Percentiles rank a stretch among this genome's conserved stretches.
phyloP scores from a whole-genome alignment of 2,329 filamentous ascomycete species.

The Cladophialophora psammophila region DNA sequence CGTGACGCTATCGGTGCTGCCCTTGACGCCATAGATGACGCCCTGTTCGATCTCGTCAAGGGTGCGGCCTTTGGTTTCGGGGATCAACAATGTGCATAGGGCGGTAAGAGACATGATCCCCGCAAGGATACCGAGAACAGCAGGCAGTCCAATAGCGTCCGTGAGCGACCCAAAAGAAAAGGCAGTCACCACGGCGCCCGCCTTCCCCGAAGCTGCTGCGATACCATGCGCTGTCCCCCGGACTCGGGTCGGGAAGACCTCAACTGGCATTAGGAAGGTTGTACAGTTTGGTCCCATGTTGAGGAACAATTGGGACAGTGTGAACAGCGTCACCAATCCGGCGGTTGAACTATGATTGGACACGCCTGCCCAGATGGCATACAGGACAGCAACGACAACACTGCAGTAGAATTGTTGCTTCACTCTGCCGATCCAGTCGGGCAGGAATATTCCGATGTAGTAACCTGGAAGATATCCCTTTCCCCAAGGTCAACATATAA shows the following conservation, averaged over 20 bases:
- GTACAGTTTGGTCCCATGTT: conserved; percentile 61
- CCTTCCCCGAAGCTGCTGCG: conserved; percentile 66
- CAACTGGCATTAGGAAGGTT: conserved; percentile 70
- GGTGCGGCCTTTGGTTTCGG: conserved; percentile 43
- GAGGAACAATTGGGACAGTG: conserved; percentile 46
- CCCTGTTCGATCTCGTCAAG: conserved; percentile 41
- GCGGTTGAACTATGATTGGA: conserved; percentile 41
- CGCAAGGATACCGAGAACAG: conserved; percentile 40
- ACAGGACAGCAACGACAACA: conserved; percentile 40
- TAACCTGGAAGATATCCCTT: conserved; percentile 41
- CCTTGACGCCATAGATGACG: conserved; percentile 21
- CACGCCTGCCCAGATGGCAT: conserved; percentile 45
- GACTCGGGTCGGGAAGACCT: conserved; percentile 70
- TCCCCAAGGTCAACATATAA: neutral
- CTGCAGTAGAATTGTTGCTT: conserved; percentile 41
- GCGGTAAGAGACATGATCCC: conserved; percentile 41
- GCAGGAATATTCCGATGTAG: conserved; percentile 41
- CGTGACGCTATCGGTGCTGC: neutral
- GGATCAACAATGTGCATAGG: conserved; percentile 40
- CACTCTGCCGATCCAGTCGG: conserved; percentile 39
- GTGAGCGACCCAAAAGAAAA: conserved; percentile 41
- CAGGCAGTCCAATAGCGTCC: conserved; percentile 38
- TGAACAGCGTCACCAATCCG: conserved; percentile 43
- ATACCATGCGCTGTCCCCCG: conserved; percentile 69
- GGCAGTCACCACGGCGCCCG: conserved; percentile 57